Conservation (phyloP, 1,284 basidiomycete species). For the Sporisorium sorghi region DNA sequence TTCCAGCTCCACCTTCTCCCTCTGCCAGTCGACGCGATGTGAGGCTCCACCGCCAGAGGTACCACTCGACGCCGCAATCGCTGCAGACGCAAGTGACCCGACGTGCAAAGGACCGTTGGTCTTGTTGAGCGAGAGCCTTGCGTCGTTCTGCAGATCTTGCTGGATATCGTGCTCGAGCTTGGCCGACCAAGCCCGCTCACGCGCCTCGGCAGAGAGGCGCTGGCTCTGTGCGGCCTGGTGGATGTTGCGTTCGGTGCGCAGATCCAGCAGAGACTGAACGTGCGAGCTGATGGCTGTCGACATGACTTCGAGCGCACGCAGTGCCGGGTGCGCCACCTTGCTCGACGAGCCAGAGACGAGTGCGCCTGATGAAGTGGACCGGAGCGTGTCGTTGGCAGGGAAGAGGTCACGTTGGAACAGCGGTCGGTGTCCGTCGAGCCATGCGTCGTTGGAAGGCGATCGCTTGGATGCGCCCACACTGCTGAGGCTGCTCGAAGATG, state of each 20-base stretch:
- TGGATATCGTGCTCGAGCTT: constrained; percentile 35
- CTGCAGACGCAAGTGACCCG: constrained; percentile 28
- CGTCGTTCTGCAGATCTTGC: constrained; percentile 34
- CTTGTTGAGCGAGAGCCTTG: constrained; percentile 44
- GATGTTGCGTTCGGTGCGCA: constrained; percentile 34
- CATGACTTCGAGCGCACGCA: constrained; percentile 37
- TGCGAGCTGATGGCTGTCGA: constrained; percentile 32
- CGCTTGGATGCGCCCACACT: constrained; percentile 9
- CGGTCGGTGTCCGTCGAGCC: constrained; percentile 40
- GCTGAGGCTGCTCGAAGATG: constrained; percentile 19
- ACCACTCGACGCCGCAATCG: constrained; percentile 25
- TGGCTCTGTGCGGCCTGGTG: constrained; percentile 20
- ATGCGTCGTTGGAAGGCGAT: constrained; percentile 20
- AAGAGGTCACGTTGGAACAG: constrained; percentile 55
- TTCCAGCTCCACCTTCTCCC: constrained; percentile 43
- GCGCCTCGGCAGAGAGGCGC: constrained; percentile 15
- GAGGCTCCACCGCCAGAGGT: constrained; percentile 12
- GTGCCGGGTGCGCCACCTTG: constrained; percentile 32
- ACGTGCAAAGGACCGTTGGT: constrained; percentile 29
- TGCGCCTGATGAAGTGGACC: constrained; percentile 25
- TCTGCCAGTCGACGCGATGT: constrained; percentile 41
- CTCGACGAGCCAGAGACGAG: constrained; percentile 27
- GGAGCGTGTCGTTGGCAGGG: constrained; percentile 40
- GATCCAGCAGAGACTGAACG: constrained; percentile 39
- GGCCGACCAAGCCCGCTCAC: constrained; percentile 30